Percentiles rank a stretch among this genome's conserved stretches.
These are phyloP conservation scores for Linum lewisii DNA, from an alignment of 345 rosid genomes.

Conservation along the genomic window DNA sequence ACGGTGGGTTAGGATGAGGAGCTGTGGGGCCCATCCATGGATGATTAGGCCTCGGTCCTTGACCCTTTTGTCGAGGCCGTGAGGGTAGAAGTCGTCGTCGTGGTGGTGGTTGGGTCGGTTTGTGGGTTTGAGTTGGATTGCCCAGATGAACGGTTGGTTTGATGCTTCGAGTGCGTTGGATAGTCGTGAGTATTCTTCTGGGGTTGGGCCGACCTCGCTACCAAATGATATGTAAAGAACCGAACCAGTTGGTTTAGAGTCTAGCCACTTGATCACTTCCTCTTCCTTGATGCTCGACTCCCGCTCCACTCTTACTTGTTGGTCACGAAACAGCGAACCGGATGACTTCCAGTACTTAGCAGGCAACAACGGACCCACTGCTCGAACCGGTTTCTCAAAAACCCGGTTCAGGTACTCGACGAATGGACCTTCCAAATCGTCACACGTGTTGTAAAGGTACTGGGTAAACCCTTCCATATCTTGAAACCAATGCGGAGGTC, in stretches of 20 bases:
- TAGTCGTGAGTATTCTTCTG: constrained; percentile 19
- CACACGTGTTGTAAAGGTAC: constrained; percentile 31
- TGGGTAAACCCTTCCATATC: constrained; percentile 15
- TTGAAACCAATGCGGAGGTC: constrained; percentile 28
- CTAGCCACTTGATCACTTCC: constrained; percentile 26
- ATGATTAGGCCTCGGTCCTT: constrained; percentile 31
- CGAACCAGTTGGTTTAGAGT: constrained; percentile 27
- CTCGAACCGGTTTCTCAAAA: constrained; percentile 32
- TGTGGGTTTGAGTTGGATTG: constrained; percentile 16
- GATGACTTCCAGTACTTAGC: constrained; percentile 25
- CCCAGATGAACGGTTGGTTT: constrained; percentile 23
- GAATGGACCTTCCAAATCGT: constrained; percentile 28
- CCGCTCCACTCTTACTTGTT: constrained; percentile 19
- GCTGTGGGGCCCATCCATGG: constrained; percentile 36
- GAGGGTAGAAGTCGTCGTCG: not conserved
- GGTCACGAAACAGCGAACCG: constrained; percentile 26
- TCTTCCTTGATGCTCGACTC: constrained; percentile 24
- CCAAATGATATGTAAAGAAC: constrained; percentile 37
- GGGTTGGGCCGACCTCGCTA: constrained; percentile 26
- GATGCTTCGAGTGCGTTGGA: constrained; percentile 19
- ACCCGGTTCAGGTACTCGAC: constrained; percentile 18
- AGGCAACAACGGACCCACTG: constrained; percentile 36
- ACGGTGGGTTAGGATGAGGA: constrained; percentile 28
- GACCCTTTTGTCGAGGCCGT: constrained; percentile 16
- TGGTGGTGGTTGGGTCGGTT: too few relatives aligned